Evolutionary conservation across 2,329 filamentous ascomycete species (phyloP).

Genomic region (Fusarium sacchari): DNA sequence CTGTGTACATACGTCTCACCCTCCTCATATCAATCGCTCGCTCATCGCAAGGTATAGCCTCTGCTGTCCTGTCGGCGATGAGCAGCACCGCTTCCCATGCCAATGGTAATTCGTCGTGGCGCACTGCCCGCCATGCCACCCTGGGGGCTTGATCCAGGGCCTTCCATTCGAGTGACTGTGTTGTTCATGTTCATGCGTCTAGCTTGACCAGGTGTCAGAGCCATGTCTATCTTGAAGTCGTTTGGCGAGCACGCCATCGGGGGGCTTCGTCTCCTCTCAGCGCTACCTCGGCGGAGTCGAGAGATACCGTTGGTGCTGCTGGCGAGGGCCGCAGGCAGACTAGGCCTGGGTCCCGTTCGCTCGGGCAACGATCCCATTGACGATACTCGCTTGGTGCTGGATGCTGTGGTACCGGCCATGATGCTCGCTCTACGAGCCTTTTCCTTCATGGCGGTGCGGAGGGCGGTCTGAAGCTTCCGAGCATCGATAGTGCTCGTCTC

Average conservation of each 20-base stretch:
- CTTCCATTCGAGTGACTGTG: conserved; percentile 45
- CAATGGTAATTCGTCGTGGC: conserved; percentile 52
- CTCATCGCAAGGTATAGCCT: conserved; percentile 47
- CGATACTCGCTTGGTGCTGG: conserved; percentile 56
- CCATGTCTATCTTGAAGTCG: conserved; percentile 51
- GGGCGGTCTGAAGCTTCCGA: conserved; percentile 64
- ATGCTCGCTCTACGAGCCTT: conserved; percentile 55
- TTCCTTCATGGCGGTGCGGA: conserved; percentile 63
- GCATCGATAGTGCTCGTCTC: conserved; percentile 62
- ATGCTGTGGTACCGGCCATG: conserved; percentile 48
- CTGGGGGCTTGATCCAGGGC: conserved; percentile 38
- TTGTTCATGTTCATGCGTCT: conserved; percentile 66
- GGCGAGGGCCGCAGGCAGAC: conserved; percentile 56
- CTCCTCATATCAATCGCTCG: conserved; percentile 7
- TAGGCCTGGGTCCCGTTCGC: conserved; percentile 43
- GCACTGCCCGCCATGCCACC: conserved; percentile 37
- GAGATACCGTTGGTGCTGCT: conserved; percentile 67
- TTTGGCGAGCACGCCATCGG: conserved; percentile 64
- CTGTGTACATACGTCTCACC: conserved; percentile 6
- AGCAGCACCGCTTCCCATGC: conserved; percentile 42
- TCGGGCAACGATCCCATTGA: conserved; percentile 54
- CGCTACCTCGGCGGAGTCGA: conserved; percentile 60
- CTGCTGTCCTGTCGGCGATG: conserved; percentile 48
- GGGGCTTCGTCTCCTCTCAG: conserved; percentile 62
- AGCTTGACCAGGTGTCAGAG: conserved; percentile 65